Evolutionary conservation across 1,284 basidiomycete genomes (phyloP).

Genomic region (Coniferiporia sulphurascens): DNA sequence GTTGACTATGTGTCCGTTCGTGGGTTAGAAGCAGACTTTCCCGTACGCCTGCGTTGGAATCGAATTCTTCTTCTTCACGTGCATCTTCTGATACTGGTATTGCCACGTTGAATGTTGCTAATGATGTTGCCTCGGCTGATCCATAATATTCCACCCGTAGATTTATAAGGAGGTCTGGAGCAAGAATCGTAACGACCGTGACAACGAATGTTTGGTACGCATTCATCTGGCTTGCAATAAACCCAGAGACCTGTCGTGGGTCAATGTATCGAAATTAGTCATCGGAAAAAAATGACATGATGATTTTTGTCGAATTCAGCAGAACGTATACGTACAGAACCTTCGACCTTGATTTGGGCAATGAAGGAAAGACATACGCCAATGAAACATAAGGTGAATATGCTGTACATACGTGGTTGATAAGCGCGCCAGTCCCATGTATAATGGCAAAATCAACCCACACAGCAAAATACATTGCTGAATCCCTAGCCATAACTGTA

Average conservation of each 20-base stretch:
- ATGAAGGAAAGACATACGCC: not conserved
- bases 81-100: too few relatives aligned
- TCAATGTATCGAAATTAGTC: not conserved
- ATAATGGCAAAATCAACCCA: not conserved
- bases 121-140: not conserved
- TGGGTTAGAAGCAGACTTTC: too few relatives aligned
- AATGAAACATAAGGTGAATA: not conserved
- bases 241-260: not conserved
- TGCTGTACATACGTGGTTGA: not conserved
- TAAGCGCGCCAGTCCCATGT: not conserved
- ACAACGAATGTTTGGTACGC: slow-evolving; percentile 1
- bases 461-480: slow-evolving; percentile 5
- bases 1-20: too few relatives aligned
- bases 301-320: not conserved
- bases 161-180: slow-evolving; percentile 9
- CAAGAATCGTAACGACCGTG: slow-evolving; percentile 2
- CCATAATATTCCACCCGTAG: slow-evolving; percentile 3
- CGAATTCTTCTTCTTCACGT: too few relatives aligned
- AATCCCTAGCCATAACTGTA: slow-evolving; percentile 7
- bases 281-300: too few relatives aligned
- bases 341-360: not conserved
- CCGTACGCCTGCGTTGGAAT: too few relatives aligned
- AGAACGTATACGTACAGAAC: not conserved
- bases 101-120: too few relatives aligned
- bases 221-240: not conserved